These are phyloP conservation scores for Malassezia caprae DNA, from an alignment of 1,284 basidiomycete species.

Conservation along the genomic window DNA sequence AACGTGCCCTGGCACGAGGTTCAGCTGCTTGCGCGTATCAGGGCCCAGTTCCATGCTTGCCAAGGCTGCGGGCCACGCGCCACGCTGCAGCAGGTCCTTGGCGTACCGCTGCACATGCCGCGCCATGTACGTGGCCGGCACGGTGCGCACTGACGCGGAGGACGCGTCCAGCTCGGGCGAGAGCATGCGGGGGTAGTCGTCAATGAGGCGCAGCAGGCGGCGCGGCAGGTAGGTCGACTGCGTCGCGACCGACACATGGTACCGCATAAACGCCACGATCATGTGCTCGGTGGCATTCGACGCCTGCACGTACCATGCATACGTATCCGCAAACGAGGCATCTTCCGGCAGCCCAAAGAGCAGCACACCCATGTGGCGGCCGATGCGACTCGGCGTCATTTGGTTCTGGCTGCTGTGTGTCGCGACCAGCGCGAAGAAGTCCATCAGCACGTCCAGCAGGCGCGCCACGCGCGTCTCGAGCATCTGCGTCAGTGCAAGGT, in stretches of 20 bases:
- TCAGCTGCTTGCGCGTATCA: slow-evolving; percentile 40
- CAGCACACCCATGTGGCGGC: slow-evolving; percentile 35
- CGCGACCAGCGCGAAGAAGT: slow-evolving; percentile 39
- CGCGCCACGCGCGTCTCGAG: slow-evolving; percentile 22
- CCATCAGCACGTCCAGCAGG: slow-evolving; percentile 35
- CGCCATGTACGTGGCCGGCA: slow-evolving; percentile 42
- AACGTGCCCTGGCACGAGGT: slow-evolving; percentile 10
- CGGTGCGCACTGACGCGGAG: slow-evolving; percentile 21
- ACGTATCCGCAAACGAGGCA: slow-evolving; percentile 41
- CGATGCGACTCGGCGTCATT: slow-evolving; percentile 41
- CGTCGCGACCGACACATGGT: slow-evolving; percentile 20
- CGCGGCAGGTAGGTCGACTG: slow-evolving; percentile 21
- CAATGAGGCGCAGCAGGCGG: slow-evolving; percentile 32
- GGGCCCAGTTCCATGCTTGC: slow-evolving; percentile 34
- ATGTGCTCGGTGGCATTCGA: slow-evolving; percentile 45
- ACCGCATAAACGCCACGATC: slow-evolving; percentile 40
- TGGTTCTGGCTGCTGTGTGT: slow-evolving; percentile 45
- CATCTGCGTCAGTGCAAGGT: slow-evolving; percentile 21
- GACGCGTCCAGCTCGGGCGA: slow-evolving; percentile 23
- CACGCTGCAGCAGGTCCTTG: slow-evolving; percentile 34
- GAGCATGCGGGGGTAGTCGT: slow-evolving; percentile 36
- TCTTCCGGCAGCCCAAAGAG: slow-evolving; percentile 46
- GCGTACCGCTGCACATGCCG: slow-evolving; percentile 37
- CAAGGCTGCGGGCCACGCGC: background rate
- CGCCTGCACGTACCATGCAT: slow-evolving; percentile 36